Conservation (phyloP, 2,329 filamentous ascomycete genomes). For the Tolypocladium amazonense region DNA sequence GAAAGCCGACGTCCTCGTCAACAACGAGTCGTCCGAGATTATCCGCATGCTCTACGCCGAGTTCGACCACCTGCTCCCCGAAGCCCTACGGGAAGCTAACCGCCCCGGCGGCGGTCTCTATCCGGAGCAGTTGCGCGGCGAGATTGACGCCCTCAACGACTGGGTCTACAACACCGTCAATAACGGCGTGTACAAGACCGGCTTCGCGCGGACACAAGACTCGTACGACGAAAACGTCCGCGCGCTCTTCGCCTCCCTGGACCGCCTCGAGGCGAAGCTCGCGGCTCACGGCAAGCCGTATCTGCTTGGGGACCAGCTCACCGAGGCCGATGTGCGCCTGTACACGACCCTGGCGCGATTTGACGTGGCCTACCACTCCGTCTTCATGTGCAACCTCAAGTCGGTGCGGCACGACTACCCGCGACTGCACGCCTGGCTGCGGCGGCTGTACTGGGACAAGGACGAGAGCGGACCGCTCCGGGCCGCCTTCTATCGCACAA, state of each 20-base stretch:
- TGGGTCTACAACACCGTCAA: constrained; percentile 52
- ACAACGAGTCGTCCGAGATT: constrained; percentile 76
- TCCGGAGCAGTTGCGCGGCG: constrained; percentile 35
- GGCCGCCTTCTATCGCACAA: constrained; percentile 58
- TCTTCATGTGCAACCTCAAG: constrained; percentile 54
- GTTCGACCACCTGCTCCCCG: constrained; percentile 52
- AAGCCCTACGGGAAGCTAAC: constrained; percentile 38
- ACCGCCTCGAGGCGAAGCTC: constrained; percentile 46
- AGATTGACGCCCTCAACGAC: constrained; percentile 56
- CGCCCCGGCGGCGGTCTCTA: constrained; percentile 44
- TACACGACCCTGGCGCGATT: constrained; percentile 59
- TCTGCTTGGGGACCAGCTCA: constrained; percentile 52
- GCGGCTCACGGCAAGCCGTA: constrained; percentile 40
- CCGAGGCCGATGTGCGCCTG: constrained; percentile 59
- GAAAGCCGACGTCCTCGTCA: constrained; percentile 60
- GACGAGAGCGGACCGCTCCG: constrained; percentile 18
- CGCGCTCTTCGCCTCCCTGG: constrained; percentile 52
- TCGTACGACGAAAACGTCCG: constrained; percentile 53
- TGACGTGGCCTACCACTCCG: constrained; percentile 56
- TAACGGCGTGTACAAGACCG: constrained; percentile 42
- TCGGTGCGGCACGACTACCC: constrained; percentile 57
- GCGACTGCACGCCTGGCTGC: constrained; percentile 56
- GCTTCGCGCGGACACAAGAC: constrained; percentile 55
- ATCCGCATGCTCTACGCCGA: constrained; percentile 72
- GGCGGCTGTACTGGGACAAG: constrained; percentile 59